These are phyloP conservation scores for Thalassiosira exigua DNA, from an alignment of 352 stramenopile species.

Conservation along the genomic window DNA sequence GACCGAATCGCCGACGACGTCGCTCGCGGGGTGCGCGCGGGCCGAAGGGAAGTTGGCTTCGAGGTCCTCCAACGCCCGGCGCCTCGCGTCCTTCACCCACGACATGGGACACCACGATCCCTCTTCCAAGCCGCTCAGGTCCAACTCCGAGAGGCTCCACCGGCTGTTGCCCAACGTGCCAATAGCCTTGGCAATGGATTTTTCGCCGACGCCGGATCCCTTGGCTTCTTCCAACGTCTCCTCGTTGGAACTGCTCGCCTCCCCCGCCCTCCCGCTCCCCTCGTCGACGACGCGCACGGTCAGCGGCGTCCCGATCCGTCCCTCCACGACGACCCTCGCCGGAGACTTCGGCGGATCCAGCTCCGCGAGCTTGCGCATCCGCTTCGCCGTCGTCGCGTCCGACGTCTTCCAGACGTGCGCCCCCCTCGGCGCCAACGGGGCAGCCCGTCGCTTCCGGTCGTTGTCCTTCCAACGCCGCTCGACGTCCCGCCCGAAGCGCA, in stretches of 20 bases:
- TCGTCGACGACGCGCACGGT: slow-evolving; percentile 52
- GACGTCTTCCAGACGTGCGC: slow-evolving; percentile 77
- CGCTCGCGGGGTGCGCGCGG: not conserved
- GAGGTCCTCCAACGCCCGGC: slow-evolving; percentile 65
- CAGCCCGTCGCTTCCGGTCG: slow-evolving; percentile 16
- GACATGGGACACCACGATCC: slow-evolving; percentile 68
- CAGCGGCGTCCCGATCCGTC: slow-evolving; percentile 49
- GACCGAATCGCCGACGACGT: not conserved
- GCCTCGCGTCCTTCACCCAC: slow-evolving; percentile 72
- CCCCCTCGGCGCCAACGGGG: slow-evolving; percentile 55
- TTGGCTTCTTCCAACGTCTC: slow-evolving; percentile 38
- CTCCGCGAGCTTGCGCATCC: slow-evolving; percentile 65
- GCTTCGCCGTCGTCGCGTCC: slow-evolving; percentile 66
- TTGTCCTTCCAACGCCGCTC: slow-evolving; percentile 49
- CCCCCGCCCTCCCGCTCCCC: slow-evolving; percentile 30
- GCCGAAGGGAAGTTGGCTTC: slow-evolving; percentile 17
- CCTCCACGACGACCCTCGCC: slow-evolving; percentile 53
- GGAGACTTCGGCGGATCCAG: slow-evolving; percentile 41
- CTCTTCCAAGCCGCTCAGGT: slow-evolving; percentile 52
- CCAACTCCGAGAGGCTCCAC: slow-evolving; percentile 56
- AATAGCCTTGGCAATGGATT: slow-evolving; percentile 72
- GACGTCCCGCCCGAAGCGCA: slow-evolving; percentile 62
- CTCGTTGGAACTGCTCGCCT: slow-evolving; percentile 29
- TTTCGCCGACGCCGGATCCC: slow-evolving; percentile 30
- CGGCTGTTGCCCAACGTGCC: slow-evolving; percentile 71